Evolutionary conservation across 257 asterid genomes (phyloP).

Genomic region (Primulina tabacum): DNA sequence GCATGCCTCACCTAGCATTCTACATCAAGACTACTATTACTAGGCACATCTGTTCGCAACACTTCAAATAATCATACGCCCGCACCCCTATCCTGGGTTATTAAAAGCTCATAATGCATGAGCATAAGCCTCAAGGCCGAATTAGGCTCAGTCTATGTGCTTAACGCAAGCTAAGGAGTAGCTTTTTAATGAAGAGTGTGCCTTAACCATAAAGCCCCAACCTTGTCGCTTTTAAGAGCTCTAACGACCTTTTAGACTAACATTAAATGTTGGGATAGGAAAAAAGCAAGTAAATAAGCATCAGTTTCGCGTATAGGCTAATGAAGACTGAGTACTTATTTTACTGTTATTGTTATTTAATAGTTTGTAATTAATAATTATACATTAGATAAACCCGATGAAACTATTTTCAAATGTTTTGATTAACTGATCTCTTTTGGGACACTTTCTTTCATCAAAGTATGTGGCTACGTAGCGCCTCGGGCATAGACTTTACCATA

Average conservation of each 20-base stretch:
- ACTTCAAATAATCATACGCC: too few species aligned
- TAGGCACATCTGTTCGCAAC: too few species aligned
- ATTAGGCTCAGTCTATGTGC: not conserved
- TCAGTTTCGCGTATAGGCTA: too few species aligned
- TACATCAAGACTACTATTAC: too few species aligned
- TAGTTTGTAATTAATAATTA: too few species aligned
- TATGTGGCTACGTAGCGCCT: not conserved
- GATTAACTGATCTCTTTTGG: not conserved
- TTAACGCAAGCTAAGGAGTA: not conserved
- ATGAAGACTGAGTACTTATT: too few species aligned
- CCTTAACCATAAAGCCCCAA: not conserved
- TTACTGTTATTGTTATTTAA: too few species aligned
- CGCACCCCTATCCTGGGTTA: too few species aligned
- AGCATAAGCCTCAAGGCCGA: not conserved
- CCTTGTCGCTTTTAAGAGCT: not conserved
- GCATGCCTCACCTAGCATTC: too few species aligned
- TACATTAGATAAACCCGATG: not conserved
- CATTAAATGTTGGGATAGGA: not conserved
- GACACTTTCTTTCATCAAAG: not conserved
- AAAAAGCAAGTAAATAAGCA: not conserved
- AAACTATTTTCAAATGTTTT: not conserved
- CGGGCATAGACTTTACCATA: not conserved
- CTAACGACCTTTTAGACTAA: not conserved
- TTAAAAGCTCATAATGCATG: too few species aligned
- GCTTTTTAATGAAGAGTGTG: not conserved